Base-by-base conservation (phyloP, 768 basidiomycete species). In the Clitopilus hobsonii region DNA sequence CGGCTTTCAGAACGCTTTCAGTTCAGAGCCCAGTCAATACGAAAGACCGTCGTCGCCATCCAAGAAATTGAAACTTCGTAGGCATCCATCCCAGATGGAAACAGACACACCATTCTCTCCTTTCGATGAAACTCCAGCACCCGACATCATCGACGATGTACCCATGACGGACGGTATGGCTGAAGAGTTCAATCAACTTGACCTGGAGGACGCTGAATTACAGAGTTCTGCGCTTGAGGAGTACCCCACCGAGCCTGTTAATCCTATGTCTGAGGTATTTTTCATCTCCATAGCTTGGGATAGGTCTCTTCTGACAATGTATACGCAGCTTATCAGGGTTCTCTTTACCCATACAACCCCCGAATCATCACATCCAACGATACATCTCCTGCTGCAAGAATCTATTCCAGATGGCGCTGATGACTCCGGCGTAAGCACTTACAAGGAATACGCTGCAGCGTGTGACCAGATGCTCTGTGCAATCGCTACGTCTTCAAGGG, bases 1-100 rank as follows among this genome's bases (percentile, higher is more conserved):
- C 16, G 82, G 82, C 6, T 83, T 85, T 58, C 72, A 82, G 56
- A 83, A 84, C 57, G 69, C 82, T 10, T 85, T 85, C 58, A 65
- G 63, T 4, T 65, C 72, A 3, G 41, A 20, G n/a, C 41, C 41
- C 22, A 20, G 25, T 71, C 73, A 2, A 73, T 22, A 61, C 66
- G 24, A 52, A 38, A 57, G 63, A 48, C 58, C 61, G 6, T 36
- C 58, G 55, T 26, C 38, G 30, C 11, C 57, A 54, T 45, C 32
- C 65, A 66, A 54, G 67, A 41, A 52, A 41, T 36, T 24, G 53
- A 49, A 52, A 48, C 29, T 24, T 51, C 26, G 23, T n/a, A 49
- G 24, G 28, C 50, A 57, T 16, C 47, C 20, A n/a, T 32, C 41
- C 22, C 28, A 56, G 22, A 57, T 62, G 13, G 57, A 49, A 59